These are phyloP conservation scores for Somion occarium DNA, from an alignment of 1,284 basidiomycete species.

Conservation along the genomic window DNA sequence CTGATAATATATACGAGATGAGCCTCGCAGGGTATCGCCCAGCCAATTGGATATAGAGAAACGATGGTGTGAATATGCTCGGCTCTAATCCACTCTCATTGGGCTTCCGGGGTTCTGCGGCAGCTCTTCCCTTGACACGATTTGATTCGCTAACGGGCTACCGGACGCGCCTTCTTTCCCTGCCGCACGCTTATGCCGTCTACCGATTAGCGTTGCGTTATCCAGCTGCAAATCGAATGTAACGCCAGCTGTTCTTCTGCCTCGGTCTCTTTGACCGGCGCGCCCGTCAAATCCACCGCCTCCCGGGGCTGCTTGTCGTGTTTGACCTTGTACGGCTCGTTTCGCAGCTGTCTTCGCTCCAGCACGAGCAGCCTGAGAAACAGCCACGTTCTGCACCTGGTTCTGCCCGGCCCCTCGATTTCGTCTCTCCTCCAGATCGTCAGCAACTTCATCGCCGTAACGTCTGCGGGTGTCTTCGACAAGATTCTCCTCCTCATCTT, in stretches of 20 bases:
- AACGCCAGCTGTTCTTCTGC: slow-evolving; percentile 27
- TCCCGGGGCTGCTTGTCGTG: slow-evolving; percentile 23
- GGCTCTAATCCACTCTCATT: slow-evolving; percentile 24
- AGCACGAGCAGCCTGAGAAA: slow-evolving; percentile 18
- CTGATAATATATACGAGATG: too few relatives aligned
- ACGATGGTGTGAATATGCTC: too few relatives aligned
- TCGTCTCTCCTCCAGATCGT: slow-evolving; percentile 6
- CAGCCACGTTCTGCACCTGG: slow-evolving; percentile 18
- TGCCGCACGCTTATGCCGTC: slow-evolving; percentile 48
- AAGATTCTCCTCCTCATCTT: slow-evolving; percentile 42
- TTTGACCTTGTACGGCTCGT: slow-evolving; percentile 32
- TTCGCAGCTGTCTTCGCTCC: slow-evolving; percentile 34
- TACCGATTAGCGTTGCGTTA: slow-evolving; percentile 78
- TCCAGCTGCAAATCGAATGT: slow-evolving; percentile 83
- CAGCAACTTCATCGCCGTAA: slow-evolving; percentile 16
- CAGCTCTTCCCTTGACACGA: slow-evolving; percentile 5
- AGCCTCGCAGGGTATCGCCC: too few relatives aligned
- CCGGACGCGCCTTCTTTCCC: slow-evolving; percentile 11
- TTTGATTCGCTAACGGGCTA: slow-evolving; percentile 19
- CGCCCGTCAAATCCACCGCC: slow-evolving; percentile 58
- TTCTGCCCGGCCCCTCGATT: slow-evolving; percentile 12
- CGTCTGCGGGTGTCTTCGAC: slow-evolving; percentile 43
- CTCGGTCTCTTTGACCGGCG: slow-evolving; percentile 71
- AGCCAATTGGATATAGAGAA: too few relatives aligned
- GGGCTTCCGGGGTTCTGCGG: slow-evolving; percentile 25